Percentiles rank a stretch among this genome's conserved stretches.
phyloP scores from a whole-genome alignment of 2,329 filamentous ascomycete species.

The Phaeoacremonium minimum region DNA sequence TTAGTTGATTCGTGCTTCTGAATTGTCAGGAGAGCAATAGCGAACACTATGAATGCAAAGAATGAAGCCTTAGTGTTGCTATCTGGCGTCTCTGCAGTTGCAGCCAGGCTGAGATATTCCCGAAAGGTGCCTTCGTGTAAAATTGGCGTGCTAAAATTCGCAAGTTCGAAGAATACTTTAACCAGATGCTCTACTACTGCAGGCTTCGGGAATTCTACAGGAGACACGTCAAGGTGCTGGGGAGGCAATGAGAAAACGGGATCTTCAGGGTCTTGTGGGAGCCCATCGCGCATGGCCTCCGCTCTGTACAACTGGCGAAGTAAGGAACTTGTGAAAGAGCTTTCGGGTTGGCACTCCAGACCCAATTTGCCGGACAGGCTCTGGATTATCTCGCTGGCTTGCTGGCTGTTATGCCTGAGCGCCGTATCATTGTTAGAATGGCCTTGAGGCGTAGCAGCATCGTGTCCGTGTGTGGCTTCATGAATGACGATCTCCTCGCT shows the following conservation, averaged over 20 bases:
- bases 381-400: too few species aligned
- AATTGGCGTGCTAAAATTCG: background rate
- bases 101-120: background rate
- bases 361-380: too few species aligned
- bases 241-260: too few species aligned
- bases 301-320: background rate
- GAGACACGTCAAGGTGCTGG: background rate
- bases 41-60: slow-evolving; percentile 7
- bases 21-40: slow-evolving; percentile 3
- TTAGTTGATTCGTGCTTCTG: slow-evolving; percentile 3
- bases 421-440: background rate
- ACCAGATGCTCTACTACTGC: background rate
- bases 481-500: background rate
- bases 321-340: background rate
- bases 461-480: background rate
- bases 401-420: too few species aligned
- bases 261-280: background rate
- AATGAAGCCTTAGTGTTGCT: background rate
- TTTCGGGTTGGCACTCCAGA: too few species aligned
- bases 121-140: background rate
- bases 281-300: background rate
- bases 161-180: background rate
- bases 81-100: background rate
- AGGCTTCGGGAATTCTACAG: background rate
- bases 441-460: background rate